These are phyloP conservation scores for Kwoniella dejecticola DNA, from an alignment of 768 basidiomycete genomes.

Conservation along the genomic window DNA sequence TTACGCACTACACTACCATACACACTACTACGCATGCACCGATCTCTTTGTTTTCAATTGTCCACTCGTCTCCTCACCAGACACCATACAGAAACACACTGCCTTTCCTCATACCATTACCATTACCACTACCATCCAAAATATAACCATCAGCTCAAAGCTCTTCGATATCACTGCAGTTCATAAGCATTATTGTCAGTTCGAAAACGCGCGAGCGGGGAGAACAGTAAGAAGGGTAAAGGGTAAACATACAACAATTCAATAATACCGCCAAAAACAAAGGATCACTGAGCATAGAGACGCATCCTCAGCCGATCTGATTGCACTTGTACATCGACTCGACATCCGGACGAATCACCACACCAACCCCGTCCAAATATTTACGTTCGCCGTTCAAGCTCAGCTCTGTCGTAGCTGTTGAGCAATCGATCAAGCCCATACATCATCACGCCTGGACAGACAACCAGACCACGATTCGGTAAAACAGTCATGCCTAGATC, in stretches of 20 bases:
- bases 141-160: too few relatives aligned
- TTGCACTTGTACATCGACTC: too few relatives aligned
- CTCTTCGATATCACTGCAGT: too few relatives aligned
- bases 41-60: slow-evolving; percentile 1
- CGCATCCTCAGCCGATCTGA: background rate
- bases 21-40: background rate
- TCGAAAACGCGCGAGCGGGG: slow-evolving; percentile 5
- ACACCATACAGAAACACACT: background rate
- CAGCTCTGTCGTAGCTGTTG: too few relatives aligned
- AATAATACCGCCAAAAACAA: slow-evolving; percentile 9
- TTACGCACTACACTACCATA: background rate
- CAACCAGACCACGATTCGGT: background rate
- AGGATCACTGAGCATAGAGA: background rate
- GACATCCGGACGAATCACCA: too few relatives aligned
- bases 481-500: slow-evolving; percentile 15
- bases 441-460: background rate
- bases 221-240: background rate
- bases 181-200: too few relatives aligned
- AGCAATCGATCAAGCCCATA: too few relatives aligned
- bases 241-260: too few relatives aligned
- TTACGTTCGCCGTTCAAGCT: too few relatives aligned
- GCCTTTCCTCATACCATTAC: background rate
- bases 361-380: too few relatives aligned
- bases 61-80: background rate
- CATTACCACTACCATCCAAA: background rate